Conservation (phyloP, 352 stramenopile genomes). For the Phytophthora sojae region DNA sequence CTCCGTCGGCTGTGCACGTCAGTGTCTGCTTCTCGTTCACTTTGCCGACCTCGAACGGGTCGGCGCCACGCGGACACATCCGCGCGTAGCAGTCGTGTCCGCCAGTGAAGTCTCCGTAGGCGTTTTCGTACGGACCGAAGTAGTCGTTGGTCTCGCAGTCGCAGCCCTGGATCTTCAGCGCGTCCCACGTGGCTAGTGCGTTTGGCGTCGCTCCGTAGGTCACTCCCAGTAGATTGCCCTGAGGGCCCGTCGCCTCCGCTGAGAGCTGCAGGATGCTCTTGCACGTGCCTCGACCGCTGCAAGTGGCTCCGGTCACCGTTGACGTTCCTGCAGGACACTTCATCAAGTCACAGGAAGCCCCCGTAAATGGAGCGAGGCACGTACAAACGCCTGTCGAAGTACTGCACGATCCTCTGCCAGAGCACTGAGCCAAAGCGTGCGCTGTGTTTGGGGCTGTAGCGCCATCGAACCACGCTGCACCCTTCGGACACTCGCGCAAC, state of each 20-base stretch:
- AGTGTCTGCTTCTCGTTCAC: conserved; percentile 81
- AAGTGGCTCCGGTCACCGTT: conserved; percentile 34
- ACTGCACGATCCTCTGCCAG: conserved; percentile 67
- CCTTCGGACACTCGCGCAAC: conserved; percentile 56
- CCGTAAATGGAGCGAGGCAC: conserved; percentile 79
- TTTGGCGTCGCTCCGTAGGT: conserved; percentile 79
- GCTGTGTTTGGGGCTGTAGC: conserved; percentile 58
- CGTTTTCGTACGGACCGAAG: conserved; percentile 69
- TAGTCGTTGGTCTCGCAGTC: conserved; percentile 69
- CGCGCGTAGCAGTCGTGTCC: conserved; percentile 77
- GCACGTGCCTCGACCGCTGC: conserved; percentile 78
- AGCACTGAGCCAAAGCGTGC: conserved; percentile 58
- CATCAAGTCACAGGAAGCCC: conserved; percentile 76
- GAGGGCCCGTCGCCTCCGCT: conserved; percentile 32
- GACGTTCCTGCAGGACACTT: conserved; percentile 45
- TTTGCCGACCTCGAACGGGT: conserved; percentile 74
- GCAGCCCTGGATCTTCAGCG: conserved; percentile 87
- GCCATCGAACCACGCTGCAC: conserved; percentile 74
- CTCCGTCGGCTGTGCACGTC: conserved; percentile 57
- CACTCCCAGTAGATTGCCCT: conserved; percentile 56
- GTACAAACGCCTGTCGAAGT: conserved; percentile 58
- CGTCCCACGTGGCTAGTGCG: conserved; percentile 79
- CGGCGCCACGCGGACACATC: conserved; percentile 90
- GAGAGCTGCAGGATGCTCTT: conserved; percentile 80
- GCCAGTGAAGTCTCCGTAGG: conserved; percentile 55